A percentile compares a stretch with the other conserved stretches of the same genome.
These are phyloP conservation scores for Cladorrhinum sp. DNA, from an alignment of 2,329 filamentous ascomycete species.

Conservation along the genomic window DNA sequence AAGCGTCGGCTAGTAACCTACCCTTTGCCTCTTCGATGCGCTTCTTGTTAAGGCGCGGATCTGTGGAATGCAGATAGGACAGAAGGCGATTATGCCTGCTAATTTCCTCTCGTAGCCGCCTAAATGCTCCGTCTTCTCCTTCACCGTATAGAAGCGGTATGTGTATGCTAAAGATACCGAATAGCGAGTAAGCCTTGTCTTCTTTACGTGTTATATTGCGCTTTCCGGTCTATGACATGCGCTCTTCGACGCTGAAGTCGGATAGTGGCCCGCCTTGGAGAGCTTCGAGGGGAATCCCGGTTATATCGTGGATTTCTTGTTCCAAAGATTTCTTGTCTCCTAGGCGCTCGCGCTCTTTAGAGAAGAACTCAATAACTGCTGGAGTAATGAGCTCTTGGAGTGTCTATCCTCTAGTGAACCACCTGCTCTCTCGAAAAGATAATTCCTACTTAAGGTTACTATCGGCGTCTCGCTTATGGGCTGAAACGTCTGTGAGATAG, in stretches of 20 bases:
- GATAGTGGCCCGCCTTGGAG: conserved; percentile 12
- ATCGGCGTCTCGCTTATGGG: background rate
- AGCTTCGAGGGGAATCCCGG: conserved; percentile 10
- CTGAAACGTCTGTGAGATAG: conserved; percentile 8
- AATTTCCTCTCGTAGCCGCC: conserved; percentile 14
- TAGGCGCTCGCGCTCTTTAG: background rate
- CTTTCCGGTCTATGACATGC: conserved; percentile 13
- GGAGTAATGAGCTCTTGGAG: conserved; percentile 19
- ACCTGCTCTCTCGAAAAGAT: background rate
- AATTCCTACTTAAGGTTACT: background rate
- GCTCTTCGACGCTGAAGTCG: conserved; percentile 12
- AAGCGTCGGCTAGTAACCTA: conserved; percentile 32
- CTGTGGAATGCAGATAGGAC: conserved; percentile 12
- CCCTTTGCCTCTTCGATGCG: conserved; percentile 38
- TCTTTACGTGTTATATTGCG: conserved; percentile 12
- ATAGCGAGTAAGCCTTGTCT: conserved; percentile 17
- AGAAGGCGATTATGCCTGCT: conserved; percentile 7
- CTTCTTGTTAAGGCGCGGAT: conserved; percentile 34
- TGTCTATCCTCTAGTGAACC: conserved; percentile 16
- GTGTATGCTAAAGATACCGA: conserved; percentile 17
- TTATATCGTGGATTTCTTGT: conserved; percentile 11
- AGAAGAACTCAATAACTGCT: background rate
- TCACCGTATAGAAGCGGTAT: conserved; percentile 21
- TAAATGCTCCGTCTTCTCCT: conserved; percentile 14
- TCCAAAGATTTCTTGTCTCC: conserved; percentile 9